Percentiles rank a stretch among this genome's conserved stretches.
phyloP scores from a whole-genome alignment of 2,329 filamentous ascomycete genomes.

The Claviceps africana region DNA sequence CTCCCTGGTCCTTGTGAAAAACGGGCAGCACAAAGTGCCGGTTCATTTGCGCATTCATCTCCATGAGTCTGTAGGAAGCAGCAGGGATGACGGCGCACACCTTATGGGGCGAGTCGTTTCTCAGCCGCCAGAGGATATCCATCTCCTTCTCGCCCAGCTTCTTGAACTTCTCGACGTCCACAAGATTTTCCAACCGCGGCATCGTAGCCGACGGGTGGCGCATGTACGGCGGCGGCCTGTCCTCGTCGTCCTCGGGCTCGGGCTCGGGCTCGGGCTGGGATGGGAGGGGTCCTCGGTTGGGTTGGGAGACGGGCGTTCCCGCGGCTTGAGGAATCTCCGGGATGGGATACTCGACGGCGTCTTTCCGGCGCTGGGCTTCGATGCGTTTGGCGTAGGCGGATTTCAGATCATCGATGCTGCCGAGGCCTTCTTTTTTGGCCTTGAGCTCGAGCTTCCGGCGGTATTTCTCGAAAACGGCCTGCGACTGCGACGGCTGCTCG shows the following conservation, averaged over 20 bases:
- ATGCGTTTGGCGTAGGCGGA: slow-evolving; percentile 80
- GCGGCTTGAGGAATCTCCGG: slow-evolving; percentile 22
- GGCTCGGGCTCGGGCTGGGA: slow-evolving; percentile 9
- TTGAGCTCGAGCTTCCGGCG: slow-evolving; percentile 71
- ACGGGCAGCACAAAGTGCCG: slow-evolving; percentile 88
- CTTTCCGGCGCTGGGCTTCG: slow-evolving; percentile 50
- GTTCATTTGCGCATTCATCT: slow-evolving; percentile 55
- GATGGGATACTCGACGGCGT: slow-evolving; percentile 36
- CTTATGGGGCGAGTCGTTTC: slow-evolving; percentile 59
- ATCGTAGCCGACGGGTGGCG: too few relatives aligned
- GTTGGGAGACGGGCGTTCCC: slow-evolving; percentile 22
- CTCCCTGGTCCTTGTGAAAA: slow-evolving; percentile 51
- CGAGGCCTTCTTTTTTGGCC: slow-evolving; percentile 57
- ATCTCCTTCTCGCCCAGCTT: slow-evolving; percentile 68
- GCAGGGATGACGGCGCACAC: slow-evolving; percentile 75
- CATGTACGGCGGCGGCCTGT: too few relatives aligned
- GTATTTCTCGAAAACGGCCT: slow-evolving; percentile 70
- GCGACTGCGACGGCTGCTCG: slow-evolving; percentile 50
- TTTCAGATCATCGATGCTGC: slow-evolving; percentile 62
- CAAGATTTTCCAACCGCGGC: slow-evolving; percentile 36
- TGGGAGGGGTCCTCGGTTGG: slow-evolving; percentile 18
- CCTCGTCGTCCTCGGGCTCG: too few relatives aligned
- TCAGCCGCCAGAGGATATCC: slow-evolving; percentile 76
- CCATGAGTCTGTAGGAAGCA: slow-evolving; percentile 59
- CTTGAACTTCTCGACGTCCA: slow-evolving; percentile 69